Evolutionary conservation across 2,329 filamentous ascomycete genomes (phyloP).

Genomic region (Alternaria sp.): DNA sequence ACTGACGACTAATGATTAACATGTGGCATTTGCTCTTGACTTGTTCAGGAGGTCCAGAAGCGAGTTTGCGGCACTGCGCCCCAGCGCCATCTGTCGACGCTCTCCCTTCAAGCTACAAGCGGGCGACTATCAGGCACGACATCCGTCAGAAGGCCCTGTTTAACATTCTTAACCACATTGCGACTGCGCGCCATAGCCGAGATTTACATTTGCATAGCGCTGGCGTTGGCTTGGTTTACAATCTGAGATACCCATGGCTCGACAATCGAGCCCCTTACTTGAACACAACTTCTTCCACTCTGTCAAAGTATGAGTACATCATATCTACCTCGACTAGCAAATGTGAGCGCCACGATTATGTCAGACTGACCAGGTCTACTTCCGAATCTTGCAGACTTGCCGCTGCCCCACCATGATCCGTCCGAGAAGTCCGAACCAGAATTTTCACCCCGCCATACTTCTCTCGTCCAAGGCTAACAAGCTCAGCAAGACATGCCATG

Average conservation of each 20-base stretch:
- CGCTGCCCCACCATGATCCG: constrained; percentile 4
- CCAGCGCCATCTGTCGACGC: background rate
- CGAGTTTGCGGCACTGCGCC: background rate
- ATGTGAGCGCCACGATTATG: background rate
- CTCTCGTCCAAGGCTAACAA: background rate
- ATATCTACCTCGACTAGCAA: background rate
- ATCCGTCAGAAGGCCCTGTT: background rate
- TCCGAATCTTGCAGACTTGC: background rate
- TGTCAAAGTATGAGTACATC: background rate
- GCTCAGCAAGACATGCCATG: background rate
- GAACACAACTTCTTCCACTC: background rate
- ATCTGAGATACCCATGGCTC: constrained; percentile 12
- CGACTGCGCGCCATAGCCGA: background rate
- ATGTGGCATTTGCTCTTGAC: fast-evolving
- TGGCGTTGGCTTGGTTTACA: constrained; percentile 5
- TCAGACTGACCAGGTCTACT: background rate
- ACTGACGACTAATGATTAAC: background rate
- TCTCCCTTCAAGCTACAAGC: background rate
- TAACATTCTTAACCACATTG: background rate
- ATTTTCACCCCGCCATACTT: background rate
- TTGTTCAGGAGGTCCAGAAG: background rate
- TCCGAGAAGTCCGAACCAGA: constrained; percentile 4
- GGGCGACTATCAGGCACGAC: background rate
- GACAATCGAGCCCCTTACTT: constrained; percentile 1
- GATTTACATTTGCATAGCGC: constrained; percentile 1